Evolutionary conservation across 768 basidiomycete species (phyloP).

Genomic region (Xanthoconium purpureum): DNA sequence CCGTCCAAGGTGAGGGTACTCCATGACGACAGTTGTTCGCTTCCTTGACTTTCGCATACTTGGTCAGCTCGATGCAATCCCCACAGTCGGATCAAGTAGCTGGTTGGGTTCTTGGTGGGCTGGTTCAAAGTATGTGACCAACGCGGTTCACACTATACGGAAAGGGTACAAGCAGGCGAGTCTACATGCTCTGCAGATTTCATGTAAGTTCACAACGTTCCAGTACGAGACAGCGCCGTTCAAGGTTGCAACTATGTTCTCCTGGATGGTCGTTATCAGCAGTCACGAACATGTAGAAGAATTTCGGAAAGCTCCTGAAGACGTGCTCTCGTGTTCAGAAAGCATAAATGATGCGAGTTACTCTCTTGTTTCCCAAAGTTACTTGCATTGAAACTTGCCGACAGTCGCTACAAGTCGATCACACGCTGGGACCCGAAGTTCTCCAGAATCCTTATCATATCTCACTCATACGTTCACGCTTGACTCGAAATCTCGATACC

Average conservation of each 20-base stretch:
- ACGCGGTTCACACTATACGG: background rate
- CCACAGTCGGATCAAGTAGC: background rate
- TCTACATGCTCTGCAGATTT: background rate
- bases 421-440: slow-evolving; percentile 38
- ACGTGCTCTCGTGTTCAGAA: slow-evolving; percentile 32
- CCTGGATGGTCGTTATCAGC: background rate
- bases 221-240: background rate
- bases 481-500: background rate
- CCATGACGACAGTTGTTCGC: too few relatives aligned
- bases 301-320: too few relatives aligned
- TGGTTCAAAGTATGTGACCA: background rate
- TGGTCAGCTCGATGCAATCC: too few relatives aligned
- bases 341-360: slow-evolving; percentile 34
- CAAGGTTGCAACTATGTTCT: background rate
- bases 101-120: background rate
- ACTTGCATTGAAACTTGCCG: background rate
- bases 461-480: slow-evolving; percentile 19
- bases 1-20: background rate
- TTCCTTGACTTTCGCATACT: background rate
- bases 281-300: background rate
- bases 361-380: background rate
- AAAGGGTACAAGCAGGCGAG: background rate
- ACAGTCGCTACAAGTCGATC: slow-evolving; percentile 37
- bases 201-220: background rate
- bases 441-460: slow-evolving; percentile 28